Percentiles rank a stretch among this genome's conserved stretches.
Evolutionary conservation across 202 grass and related monocot genomes (phyloP).

Genomic region (Hordeum pubiflorum): DNA sequence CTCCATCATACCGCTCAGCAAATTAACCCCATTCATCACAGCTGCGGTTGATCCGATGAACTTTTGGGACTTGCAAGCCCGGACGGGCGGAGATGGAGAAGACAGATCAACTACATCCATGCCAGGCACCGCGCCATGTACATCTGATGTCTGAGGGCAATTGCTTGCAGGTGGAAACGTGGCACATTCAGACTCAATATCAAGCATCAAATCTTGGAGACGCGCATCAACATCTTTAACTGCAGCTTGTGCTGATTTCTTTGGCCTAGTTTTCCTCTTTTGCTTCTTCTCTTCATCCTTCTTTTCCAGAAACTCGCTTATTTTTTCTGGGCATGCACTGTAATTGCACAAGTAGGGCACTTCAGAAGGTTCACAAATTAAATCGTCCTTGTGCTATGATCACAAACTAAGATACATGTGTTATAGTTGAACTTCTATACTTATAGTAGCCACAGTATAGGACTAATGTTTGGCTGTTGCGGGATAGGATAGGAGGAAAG

Average conservation of each 20-base stretch:
- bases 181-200: conserved; percentile 48
- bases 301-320: conserved; percentile 62
- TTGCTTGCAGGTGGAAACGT: conserved; percentile 3
- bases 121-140: not conserved
- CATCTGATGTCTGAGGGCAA: conserved; percentile 5
- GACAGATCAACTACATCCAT: conserved; percentile 55
- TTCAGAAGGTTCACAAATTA: not conserved
- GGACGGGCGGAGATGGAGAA: conserved; percentile 48
- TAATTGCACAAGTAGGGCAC: conserved; percentile 17
- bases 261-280: conserved; percentile 55
- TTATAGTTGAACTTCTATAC: not conserved
- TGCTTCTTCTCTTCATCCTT: conserved; percentile 70
- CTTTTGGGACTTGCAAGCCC: conserved; percentile 41
- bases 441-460: not conserved
- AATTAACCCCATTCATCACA: conserved; percentile 9
- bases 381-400: not conserved
- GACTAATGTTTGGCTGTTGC: not conserved
- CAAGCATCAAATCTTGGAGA: conserved; percentile 56
- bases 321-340: conserved; percentile 91
- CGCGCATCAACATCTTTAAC: conserved; percentile 49
- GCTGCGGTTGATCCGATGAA: not conserved
- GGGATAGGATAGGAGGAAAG: not conserved
- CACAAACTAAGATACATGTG: not conserved
- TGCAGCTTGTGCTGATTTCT: conserved; percentile 40
- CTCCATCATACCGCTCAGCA: conserved; percentile 6